Evolutionary conservation across 495 filamentous ascomycete species (phyloP).

Genomic region (Sordaria brevicollis): DNA sequence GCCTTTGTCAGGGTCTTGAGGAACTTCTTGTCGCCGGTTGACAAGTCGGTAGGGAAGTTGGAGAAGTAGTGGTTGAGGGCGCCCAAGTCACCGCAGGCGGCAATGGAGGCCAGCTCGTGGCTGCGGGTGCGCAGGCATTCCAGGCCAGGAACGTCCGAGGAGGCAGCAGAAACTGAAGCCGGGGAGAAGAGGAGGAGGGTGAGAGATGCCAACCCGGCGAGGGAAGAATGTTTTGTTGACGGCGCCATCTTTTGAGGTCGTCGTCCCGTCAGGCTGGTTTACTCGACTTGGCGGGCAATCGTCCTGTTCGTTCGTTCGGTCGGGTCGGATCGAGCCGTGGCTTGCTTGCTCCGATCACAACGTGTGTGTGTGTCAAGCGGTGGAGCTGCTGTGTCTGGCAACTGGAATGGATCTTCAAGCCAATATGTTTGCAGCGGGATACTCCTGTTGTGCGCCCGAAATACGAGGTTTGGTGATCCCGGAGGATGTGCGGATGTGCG

Average conservation of each 20-base stretch:
- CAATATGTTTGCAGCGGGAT: neutral
- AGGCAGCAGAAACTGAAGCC: constrained; percentile 4
- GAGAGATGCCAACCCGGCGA: constrained; percentile 5
- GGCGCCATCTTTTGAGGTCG: neutral
- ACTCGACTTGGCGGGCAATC: neutral
- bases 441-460: neutral
- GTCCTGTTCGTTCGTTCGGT: neutral
- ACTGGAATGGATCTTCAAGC: neutral
- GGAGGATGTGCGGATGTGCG: neutral
- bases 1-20: constrained; percentile 23
- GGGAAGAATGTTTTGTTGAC: neutral
- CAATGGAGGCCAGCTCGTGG: constrained; percentile 16
- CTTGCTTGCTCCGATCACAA: neutral
- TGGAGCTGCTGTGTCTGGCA: neutral
- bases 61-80: constrained; percentile 28
- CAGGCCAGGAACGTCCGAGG: constrained; percentile 4
- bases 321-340: neutral
- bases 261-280: neutral
- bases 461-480: neutral
- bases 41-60: constrained; percentile 3
- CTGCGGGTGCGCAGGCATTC: constrained; percentile 25
- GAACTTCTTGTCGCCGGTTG: constrained; percentile 7
- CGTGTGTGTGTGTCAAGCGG: neutral
- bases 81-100: constrained; percentile 27
- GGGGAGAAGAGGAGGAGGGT: constrained; percentile 3